Evolutionary conservation across 371 early-diverging fungal species (phyloP).

Genomic region (Zancudomyces culisetae): DNA sequence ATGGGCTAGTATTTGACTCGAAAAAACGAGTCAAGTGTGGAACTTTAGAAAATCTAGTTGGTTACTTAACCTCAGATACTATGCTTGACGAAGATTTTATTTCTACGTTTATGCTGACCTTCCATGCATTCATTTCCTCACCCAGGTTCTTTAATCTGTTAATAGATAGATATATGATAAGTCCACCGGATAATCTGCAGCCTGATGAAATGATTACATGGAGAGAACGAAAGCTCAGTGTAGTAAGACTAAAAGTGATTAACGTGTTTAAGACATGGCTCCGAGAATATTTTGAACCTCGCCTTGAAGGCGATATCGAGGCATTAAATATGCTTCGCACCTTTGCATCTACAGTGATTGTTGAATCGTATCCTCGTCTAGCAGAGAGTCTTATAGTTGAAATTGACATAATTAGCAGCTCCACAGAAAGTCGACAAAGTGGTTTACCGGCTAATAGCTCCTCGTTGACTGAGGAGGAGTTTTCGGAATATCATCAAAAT

Average conservation of each 20-base stretch:
- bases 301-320: slow-evolving; percentile 34
- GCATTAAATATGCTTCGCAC: slow-evolving; percentile 49
- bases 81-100: slow-evolving; percentile 56
- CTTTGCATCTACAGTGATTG: slow-evolving; percentile 56
- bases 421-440: slow-evolving; percentile 24
- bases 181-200: slow-evolving; percentile 45
- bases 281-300: slow-evolving; percentile 65
- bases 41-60: slow-evolving; percentile 57
- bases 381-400: slow-evolving; percentile 48
- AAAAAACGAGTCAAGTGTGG: slow-evolving; percentile 83
- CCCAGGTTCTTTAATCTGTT: slow-evolving; percentile 49
- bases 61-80: slow-evolving; percentile 75
- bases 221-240: slow-evolving; percentile 68
- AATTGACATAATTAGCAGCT: slow-evolving; percentile 42
- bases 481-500: neutral
- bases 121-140: slow-evolving; percentile 65
- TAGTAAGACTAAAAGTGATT: slow-evolving; percentile 73
- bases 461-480: neutral
- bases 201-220: slow-evolving; percentile 49
- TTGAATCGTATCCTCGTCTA: slow-evolving; percentile 43
- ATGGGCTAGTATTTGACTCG: slow-evolving; percentile 57
- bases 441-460: neutral
- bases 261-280: slow-evolving; percentile 85
- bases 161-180: slow-evolving; percentile 45
- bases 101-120: slow-evolving; percentile 71